Percentiles rank a stretch among this genome's conserved stretches.
These are phyloP conservation scores for Thielaviopsis ethacetica DNA, from an alignment of 2,329 filamentous ascomycete genomes.

Conservation along the genomic window DNA sequence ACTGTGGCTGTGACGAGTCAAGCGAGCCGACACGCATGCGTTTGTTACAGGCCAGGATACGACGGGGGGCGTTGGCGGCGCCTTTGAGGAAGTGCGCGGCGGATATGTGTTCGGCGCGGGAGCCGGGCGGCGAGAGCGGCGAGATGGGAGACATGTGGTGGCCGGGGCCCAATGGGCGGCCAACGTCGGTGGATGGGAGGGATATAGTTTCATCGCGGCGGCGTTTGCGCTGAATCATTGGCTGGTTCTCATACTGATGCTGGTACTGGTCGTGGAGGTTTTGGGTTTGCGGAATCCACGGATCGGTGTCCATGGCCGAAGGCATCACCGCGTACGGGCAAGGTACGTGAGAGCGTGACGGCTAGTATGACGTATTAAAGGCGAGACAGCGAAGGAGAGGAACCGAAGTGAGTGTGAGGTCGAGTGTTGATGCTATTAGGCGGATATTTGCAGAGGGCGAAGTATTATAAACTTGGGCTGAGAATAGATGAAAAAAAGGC, in stretches of 20 bases:
- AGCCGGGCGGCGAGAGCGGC: background rate
- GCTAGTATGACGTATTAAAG: too few relatives aligned
- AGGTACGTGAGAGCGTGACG: too few relatives aligned
- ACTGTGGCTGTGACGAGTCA: too few relatives aligned
- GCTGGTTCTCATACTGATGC: background rate
- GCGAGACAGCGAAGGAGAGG: too few relatives aligned
- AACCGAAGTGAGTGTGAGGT: too few relatives aligned
- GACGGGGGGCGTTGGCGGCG: background rate
- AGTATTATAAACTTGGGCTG: too few relatives aligned
- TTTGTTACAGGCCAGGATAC: slow-evolving; percentile 1
- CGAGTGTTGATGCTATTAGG: too few relatives aligned
- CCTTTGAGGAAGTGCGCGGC: background rate
- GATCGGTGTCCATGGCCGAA: slow-evolving; percentile 1
- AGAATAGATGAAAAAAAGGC: too few relatives aligned
- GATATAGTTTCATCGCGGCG: slow-evolving; percentile 6
- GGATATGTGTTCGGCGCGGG: background rate
- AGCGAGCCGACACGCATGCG: background rate
- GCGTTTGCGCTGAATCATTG: slow-evolving; percentile 2
- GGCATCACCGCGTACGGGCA: too few relatives aligned
- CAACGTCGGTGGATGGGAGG: background rate
- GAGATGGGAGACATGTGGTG: too few relatives aligned
- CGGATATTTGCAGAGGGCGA: too few relatives aligned
- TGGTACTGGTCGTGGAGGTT: background rate
- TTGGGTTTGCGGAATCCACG: background rate
- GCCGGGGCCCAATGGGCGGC: too few relatives aligned